phyloP scores from a whole-genome alignment of 1,284 basidiomycete genomes.

The Boletus sp. region DNA sequence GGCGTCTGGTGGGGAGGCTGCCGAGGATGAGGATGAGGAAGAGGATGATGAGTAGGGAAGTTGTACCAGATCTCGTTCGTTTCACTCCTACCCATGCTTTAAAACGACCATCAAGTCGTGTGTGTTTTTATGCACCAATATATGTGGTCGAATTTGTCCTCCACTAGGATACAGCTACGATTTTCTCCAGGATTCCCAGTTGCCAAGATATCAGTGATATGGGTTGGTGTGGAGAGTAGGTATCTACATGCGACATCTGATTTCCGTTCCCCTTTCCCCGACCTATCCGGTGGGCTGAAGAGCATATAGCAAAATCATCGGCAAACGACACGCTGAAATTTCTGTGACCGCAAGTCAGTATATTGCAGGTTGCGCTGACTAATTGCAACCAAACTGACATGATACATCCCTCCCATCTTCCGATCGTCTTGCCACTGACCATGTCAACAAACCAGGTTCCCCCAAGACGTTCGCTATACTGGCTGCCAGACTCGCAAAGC shows the following conservation, averaged over 20 bases:
- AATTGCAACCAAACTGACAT: slow-evolving; percentile 46
- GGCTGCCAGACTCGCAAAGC: slow-evolving; percentile 63
- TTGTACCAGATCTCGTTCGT: slow-evolving; percentile 4
- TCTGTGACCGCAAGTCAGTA: slow-evolving; percentile 34
- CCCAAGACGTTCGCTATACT: slow-evolving; percentile 49
- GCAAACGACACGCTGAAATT: slow-evolving; percentile 59
- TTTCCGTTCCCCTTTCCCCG: slow-evolving; percentile 34
- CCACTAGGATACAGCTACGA: slow-evolving; percentile 25
- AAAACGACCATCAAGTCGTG: slow-evolving; percentile 14
- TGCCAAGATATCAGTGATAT: slow-evolving; percentile 49
- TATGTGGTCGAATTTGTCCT: slow-evolving; percentile 9
- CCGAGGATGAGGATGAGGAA: slow-evolving; percentile 45
- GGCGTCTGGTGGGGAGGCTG: slow-evolving; percentile 49
- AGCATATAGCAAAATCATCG: slow-evolving; percentile 47
- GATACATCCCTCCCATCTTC: slow-evolving; percentile 73
- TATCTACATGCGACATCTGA: slow-evolving; percentile 36
- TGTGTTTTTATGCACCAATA: slow-evolving; percentile 20
- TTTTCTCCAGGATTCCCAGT: slow-evolving; percentile 40
- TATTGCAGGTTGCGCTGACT: background rate
- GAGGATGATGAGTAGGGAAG: slow-evolving; percentile 52
- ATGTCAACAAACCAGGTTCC: slow-evolving; percentile 77
- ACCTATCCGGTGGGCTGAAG: slow-evolving; percentile 52
- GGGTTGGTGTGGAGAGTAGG: slow-evolving; percentile 36
- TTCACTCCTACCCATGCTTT: slow-evolving; percentile 2
- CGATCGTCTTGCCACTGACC: slow-evolving; percentile 59